Evolutionary conservation across 192 early-diverging fungal species (phyloP), one percentile per base, ranked within the genome.

Genomic region (Backusella luteola): DNA sequence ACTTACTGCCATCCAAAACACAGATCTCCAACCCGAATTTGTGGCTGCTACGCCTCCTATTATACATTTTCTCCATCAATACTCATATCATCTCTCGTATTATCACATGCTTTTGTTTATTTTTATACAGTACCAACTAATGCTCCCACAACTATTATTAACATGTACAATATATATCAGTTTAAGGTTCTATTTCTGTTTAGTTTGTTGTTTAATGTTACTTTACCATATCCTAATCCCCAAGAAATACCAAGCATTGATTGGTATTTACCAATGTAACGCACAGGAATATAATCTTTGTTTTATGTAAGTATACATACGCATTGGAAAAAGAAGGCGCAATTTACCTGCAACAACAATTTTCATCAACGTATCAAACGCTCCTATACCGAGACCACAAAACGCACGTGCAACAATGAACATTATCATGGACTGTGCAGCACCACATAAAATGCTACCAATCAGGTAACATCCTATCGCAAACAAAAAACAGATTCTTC

Each of bases 381-480:
- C 89, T 3, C 84, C 84, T 26, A 79, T 86, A 26, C 90, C 90
- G 7, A 91, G 44, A 6, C 90, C 90, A 70, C 84, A 83, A 2
- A 91, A 71, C 1, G 84, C 89, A 17, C 90, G 85, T 1, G 79
- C 86, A 9, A 86, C 75, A 53, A 91, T 82, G 23, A 91, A 82
- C 81, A 88, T 85, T 26, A 81, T 77, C 84, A 91, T 88, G 6
- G 76, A 84, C 12, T 84, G 77, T 3, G 90, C 71, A 4, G 82
- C 85, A 6, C 89, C 87, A 56, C 96, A 96, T 34, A 96, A 80
- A 0, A 93, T 80, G 0, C 91, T 92, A 0, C 96, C 96, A 9
- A 92, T 71, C 67, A 91, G 88, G 77, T 97, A 99, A 41, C 94
- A 79, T 34, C 86, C 59, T 42, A 94, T 89, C 0, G 97, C 93